Evolutionary conservation across 1,284 basidiomycete species (phyloP), one percentile per base, ranked within the genome.

Genomic region (Moesziomyces sp.): DNA sequence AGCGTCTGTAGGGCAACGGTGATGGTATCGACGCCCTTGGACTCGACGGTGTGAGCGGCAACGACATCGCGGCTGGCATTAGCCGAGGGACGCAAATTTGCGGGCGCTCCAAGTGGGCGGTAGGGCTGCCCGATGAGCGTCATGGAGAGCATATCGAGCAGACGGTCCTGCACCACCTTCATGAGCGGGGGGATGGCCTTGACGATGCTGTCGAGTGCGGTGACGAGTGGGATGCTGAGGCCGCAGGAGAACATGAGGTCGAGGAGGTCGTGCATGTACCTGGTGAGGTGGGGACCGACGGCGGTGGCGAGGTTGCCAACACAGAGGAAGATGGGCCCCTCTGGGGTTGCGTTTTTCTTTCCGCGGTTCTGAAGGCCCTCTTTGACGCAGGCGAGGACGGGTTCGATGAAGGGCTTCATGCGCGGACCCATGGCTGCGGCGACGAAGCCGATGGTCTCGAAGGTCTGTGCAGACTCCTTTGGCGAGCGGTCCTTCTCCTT

Each of bases 311-410:
- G 87, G 93, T 98, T 95, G 38, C 94, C 94, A 51, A 99, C 89
- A 85, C 97, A 99, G 86, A 98, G 93, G 83, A 99, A 99, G 74
- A 99, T 95, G 0, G 96, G 93, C 69, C 93, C 93, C 85, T 98
- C 96, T 16, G 92, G 91, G 5, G 93, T 92, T 3, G 93, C 92
- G 80, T 93, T 94, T 88, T 96, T 98, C 84, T 92, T 93, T 47
- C 93, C 94, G 84, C 92, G 87, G 79, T 90, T 89, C 80, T 92
- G 90, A 40, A 99, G 85, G 21, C 93, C 93, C 65, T 90, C 88
- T 85, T 97, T 97, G 82, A 98, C 93, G 60, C 93, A 91, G 52
- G 87, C 86, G 89, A 99, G 92, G 62, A 98, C 93, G 3, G 91
- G 90, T 68, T 99, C 96, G 49, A 99, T 89, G 85, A 97, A 99